Evolutionary conservation across 768 basidiomycete species (phyloP).

Genomic region (Paxillus rubicundulus): DNA sequence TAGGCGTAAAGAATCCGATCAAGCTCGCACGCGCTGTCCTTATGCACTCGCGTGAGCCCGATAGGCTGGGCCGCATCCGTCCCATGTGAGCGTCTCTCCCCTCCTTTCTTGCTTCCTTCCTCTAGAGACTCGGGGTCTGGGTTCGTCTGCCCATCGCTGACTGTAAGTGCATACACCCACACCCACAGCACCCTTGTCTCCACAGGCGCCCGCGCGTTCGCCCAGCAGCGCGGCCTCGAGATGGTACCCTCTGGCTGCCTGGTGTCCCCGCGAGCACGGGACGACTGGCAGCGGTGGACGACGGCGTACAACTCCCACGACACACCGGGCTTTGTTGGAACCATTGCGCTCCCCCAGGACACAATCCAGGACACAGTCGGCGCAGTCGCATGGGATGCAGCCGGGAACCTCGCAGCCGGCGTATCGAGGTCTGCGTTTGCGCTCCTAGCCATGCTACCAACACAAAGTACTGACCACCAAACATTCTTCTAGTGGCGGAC

Average conservation of each 20-base stretch:
- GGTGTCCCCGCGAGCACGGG: constrained; percentile 45
- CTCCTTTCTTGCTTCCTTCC: neutral
- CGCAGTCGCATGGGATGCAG: constrained; percentile 55
- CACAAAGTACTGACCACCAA: neutral
- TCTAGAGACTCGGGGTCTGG: neutral
- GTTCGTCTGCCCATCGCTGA: too few relatives aligned
- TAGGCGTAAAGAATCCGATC: constrained; percentile 73
- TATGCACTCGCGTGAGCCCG: constrained; percentile 45
- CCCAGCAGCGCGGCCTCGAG: constrained; percentile 28
- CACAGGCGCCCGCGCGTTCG: constrained; percentile 60
- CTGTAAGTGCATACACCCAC: too few relatives aligned
- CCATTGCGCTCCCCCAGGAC: constrained; percentile 20
- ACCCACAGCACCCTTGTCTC: constrained; percentile 54
- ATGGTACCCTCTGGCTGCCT: constrained; percentile 45
- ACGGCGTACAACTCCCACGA: constrained; percentile 33
- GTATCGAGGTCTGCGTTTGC: constrained; percentile 58
- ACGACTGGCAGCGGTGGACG: constrained; percentile 65
- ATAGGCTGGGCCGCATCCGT: constrained; percentile 62
- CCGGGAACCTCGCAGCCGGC: constrained; percentile 57
- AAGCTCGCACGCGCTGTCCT: constrained; percentile 55
- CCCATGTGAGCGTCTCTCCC: constrained; percentile 51
- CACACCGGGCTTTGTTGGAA: neutral
- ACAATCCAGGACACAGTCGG: constrained; percentile 77
- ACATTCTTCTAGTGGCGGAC: constrained; percentile 56
- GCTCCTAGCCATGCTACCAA: neutral